A percentile compares a stretch with the other conserved stretches of the same genome.
Conservation (phyloP, 2,329 filamentous ascomycete species). For the Cordyceps pruinosa region DNA sequence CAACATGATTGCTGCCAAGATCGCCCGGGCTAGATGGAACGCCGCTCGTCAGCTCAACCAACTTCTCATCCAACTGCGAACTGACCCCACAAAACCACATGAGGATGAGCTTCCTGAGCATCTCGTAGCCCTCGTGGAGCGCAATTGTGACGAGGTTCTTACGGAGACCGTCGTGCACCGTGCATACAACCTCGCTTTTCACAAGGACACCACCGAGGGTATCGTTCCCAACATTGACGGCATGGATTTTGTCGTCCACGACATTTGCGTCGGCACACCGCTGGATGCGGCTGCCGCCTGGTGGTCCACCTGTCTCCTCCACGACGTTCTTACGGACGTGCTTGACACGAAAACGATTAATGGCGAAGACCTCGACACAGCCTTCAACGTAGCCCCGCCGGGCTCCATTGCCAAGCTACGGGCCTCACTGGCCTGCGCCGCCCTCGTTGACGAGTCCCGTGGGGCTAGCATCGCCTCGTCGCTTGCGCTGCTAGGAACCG, state of each 20-base stretch:
- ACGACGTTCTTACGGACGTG: constrained; percentile 58
- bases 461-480: constrained; percentile 51
- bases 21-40: constrained; percentile 75
- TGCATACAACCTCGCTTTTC: constrained; percentile 85
- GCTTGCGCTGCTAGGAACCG: constrained; percentile 40
- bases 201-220: constrained; percentile 65
- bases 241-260: constrained; percentile 78
- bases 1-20: constrained; percentile 62
- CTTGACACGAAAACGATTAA: constrained; percentile 34
- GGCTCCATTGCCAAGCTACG: constrained; percentile 64
- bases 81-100: constrained; percentile 37
- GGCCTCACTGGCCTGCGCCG: constrained; percentile 51
- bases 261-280: constrained; percentile 75
- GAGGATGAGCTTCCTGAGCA: constrained; percentile 65
- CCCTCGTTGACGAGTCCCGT: constrained; percentile 47
- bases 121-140: constrained; percentile 65
- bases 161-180: constrained; percentile 72
- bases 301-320: constrained; percentile 72
- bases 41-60: constrained; percentile 62
- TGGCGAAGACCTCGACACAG: constrained; percentile 53
- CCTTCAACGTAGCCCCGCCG: constrained; percentile 67
- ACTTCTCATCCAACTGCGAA: constrained; percentile 37
- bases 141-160: constrained; percentile 77
- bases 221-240: constrained; percentile 58
- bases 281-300: constrained; percentile 87